Base-by-base conservation (phyloP, 2,329 filamentous ascomycete species). In the Pseudogymnoascus sp. region DNA sequence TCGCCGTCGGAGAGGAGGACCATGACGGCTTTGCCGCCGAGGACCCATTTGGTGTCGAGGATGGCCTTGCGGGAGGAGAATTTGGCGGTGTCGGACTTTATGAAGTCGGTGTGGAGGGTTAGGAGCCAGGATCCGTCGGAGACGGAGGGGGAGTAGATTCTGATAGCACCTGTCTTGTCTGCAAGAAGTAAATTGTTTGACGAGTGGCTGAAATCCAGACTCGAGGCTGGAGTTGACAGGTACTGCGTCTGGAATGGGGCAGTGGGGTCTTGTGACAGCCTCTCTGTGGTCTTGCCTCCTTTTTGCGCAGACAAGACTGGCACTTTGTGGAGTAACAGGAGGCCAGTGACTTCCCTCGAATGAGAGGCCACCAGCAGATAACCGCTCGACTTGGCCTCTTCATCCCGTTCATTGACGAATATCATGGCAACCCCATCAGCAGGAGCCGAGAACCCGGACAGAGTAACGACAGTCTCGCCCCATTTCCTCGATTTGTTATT, bases 71-170 rank as follows among this genome's bases (percentile, higher is more conserved):
- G 78, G 63, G 14, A 25, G 56, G 60, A 11, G 65, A 60, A 62
- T 71, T 42, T 42, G 7, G 40, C 66, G 25, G 23, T 65, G 59
- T 70, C 70, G 23, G 40, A 42, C 8, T 56, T 67, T 38, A 68
- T 66, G 53, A 74, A 74, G 7, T 67, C 67, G n/a, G 71, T 63
- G 67, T 86, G 86, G 5, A 88, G 76, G 1, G 85, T 86, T 10
- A 88, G 73, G 1, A 87, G 77, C 84, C 85, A 88, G 1, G 84
- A 86, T 35, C 85, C 85, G 11, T 67, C 86, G 84, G 53, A 71
- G 12, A 66, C n/a, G 63, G 28, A n/a, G 62, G 60, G 16, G 50
- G 50, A 40, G 59, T 87, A 88, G 65, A 88, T 79, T 38, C 85
- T 79, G 21, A 84, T 81, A 6, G 82, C 82, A 12, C 84, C 80